Evolutionary conservation across 371 early-diverging fungal genomes (phyloP), one percentile per base, ranked within the genome.

Genomic region (Fennellomyces sp.): DNA sequence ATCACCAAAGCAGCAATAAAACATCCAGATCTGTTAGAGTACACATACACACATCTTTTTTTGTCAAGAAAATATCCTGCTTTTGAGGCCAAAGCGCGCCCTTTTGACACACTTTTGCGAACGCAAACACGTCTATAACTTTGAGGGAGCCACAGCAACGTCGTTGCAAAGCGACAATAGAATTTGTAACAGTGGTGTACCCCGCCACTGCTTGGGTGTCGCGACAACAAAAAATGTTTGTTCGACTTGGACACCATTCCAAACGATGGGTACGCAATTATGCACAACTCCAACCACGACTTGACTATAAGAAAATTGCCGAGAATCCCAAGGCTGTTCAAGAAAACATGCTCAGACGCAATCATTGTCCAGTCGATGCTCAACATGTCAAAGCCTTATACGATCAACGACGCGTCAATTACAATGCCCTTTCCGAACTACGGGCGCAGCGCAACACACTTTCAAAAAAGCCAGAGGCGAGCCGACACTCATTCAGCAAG

Each of bases 261-360:
- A 17, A 23, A 17, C 17, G 23, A 45, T 45, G 45, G 45, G 23
- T 25, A 21, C 39, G 51, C 27, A 5, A 23, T 7, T 39, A 50
- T 15, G 27, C 57, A 11, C 23, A 41, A 1, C 19, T 56, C 29
- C 47, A 27, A 15, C 85, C 88, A n/a, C 82, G 81, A 17, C 77
- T 90, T 10, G 81, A 92, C 66, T 85, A 88, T 66, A 74, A 73
- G 12, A 56, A 72, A 60, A 77, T 89, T 57, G 76, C 81, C 8
- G 77, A 82, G 47, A 73, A 88, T 62, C 72, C 76, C 0, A 78
- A 72, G 13, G 21, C 52, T 0, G 66, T 90, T 15, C 68, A 78
- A 3, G 47, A 69, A 17, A 92, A 90, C 63, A 82, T 86, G 56
- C 54, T 31, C 1, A 55, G 73, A 28, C 85, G 92, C 28, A 84